phyloP scores from a whole-genome alignment of 768 basidiomycete species.

The Tricholoma terreum region DNA sequence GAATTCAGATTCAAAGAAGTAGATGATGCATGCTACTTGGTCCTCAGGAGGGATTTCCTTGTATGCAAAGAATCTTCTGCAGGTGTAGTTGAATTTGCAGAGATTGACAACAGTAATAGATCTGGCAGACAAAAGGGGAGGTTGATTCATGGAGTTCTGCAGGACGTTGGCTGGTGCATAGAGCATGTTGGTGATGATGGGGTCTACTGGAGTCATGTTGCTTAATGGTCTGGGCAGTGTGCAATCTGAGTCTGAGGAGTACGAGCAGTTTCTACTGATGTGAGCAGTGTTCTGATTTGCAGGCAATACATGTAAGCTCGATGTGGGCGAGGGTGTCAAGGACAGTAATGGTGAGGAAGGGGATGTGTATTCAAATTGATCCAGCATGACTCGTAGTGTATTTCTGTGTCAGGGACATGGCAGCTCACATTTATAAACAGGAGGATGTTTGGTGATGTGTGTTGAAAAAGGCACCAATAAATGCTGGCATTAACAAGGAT shows the following conservation, averaged over 20 bases:
- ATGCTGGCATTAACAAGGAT: neutral
- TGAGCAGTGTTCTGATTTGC: too few relatives aligned
- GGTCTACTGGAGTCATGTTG: neutral
- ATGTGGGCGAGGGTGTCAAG: neutral
- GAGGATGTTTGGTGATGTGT: neutral
- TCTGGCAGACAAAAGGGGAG: neutral
- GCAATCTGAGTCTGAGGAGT: neutral
- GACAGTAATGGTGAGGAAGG: neutral
- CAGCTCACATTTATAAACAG: neutral
- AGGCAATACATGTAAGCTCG: neutral
- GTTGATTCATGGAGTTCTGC: neutral
- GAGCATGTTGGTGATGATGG: neutral
- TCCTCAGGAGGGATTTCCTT: too few relatives aligned
- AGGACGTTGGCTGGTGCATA: neutral
- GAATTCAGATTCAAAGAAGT: too few relatives aligned
- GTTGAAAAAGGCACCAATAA: neutral
- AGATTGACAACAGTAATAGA: neutral
- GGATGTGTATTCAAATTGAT: too few relatives aligned
- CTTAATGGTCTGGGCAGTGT: neutral
- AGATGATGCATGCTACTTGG: neutral
- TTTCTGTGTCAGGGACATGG: neutral
- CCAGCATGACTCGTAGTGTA: too few relatives aligned
- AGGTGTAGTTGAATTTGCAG: neutral
- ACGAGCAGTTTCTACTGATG: too few relatives aligned
- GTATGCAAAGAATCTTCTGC: neutral